Percentiles rank a stretch among this genome's conserved stretches.
These are phyloP conservation scores for Priceomyces haplophilus DNA, from an alignment of 805 yeast genomes.

Conservation along the genomic window DNA sequence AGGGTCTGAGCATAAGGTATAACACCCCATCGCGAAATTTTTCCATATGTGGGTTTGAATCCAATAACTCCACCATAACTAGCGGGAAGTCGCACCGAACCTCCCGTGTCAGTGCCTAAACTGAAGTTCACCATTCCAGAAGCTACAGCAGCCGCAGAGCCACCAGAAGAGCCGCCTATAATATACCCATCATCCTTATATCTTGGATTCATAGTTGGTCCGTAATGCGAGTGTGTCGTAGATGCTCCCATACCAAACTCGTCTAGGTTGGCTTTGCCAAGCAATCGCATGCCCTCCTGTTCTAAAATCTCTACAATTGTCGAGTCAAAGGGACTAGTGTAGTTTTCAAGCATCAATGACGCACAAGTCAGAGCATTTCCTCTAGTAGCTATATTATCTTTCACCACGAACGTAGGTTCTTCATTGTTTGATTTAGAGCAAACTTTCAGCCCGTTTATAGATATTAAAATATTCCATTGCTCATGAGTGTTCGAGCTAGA, in stretches of 20 bases:
- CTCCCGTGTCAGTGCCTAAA: slow-evolving; percentile 96
- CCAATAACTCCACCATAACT: slow-evolving; percentile 82
- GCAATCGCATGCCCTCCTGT: slow-evolving; percentile 46
- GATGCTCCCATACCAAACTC: slow-evolving; percentile 97
- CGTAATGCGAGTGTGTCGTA: slow-evolving; percentile 53
- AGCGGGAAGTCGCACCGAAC: slow-evolving; percentile 90
- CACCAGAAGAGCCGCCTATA: slow-evolving; percentile 95
- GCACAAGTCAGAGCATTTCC: slow-evolving; percentile 75
- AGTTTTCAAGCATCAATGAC: slow-evolving; percentile 58
- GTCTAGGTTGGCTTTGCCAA: slow-evolving; percentile 90
- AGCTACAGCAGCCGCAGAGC: slow-evolving; percentile 90
- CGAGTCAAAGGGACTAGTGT: slow-evolving; percentile 76
- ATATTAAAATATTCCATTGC: slow-evolving; percentile 14
- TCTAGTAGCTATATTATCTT: slow-evolving; percentile 74
- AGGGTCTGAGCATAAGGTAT: slow-evolving; percentile 89
- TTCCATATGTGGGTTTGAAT: slow-evolving; percentile 91
- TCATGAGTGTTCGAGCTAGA: not conserved
- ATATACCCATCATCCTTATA: slow-evolving; percentile 26
- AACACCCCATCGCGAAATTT: slow-evolving; percentile 89
- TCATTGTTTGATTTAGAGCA: not conserved
- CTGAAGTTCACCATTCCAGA: slow-evolving; percentile 67
- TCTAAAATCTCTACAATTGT: slow-evolving; percentile 61
- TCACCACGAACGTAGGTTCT: slow-evolving; percentile 28
- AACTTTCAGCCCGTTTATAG: not conserved
- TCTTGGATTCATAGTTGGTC: slow-evolving; percentile 55